Evolutionary conservation across 306 rosid species (phyloP), one percentile per base, ranked within the genome.

Genomic region (Citrullus colocynthis): DNA sequence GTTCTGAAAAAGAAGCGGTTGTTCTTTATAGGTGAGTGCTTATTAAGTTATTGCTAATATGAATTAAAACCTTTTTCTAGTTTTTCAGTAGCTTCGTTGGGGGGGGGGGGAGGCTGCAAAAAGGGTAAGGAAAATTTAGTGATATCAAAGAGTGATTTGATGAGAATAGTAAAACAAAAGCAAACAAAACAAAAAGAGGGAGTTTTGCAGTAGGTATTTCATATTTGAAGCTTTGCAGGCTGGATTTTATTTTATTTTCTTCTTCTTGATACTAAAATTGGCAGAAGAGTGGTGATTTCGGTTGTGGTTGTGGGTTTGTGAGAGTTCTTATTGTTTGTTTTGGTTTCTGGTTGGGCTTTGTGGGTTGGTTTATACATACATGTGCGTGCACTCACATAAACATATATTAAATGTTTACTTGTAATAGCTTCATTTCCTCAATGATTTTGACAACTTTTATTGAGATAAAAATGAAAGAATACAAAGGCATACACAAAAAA

Each of bases 21-120:
- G 98, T 96, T 72, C 87, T 95, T 70, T 95, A 90, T 85, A 95
- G 97, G 99, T 91, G 78, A 85, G 75, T 74, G 16, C 70, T 61
- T 24, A 54, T 57, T 67, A 30, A 44, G 15, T 30, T 48, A 36
- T 41, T 20, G 56, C 30, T 51, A 52, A 52, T 74, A 9, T 75
- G 20, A 17, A 74, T n/a, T 37, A 54, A 10, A 67, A 41, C 18
- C 5, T 12, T 21, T 34, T 34, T 77, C 20, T 20, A 75, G 41
- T 18, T 66, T 20, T 65, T 44, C 32, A 67, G 74, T 67, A 67
- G 74, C 74, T 67, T 10, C 6, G 1, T 64, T 60, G 66, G 4
- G 12, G 12, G n/a, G n/a, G n/a, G n/a, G n/a, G n/a, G n/a, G 20
- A 62, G 32, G 69, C 3, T 1, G 42, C 14, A 32, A 32, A 30